A percentile compares a stretch with the other conserved stretches of the same genome.
phyloP scores from a whole-genome alignment of 2,329 filamentous ascomycete species.

The Phaeophleospora eucalypticola region DNA sequence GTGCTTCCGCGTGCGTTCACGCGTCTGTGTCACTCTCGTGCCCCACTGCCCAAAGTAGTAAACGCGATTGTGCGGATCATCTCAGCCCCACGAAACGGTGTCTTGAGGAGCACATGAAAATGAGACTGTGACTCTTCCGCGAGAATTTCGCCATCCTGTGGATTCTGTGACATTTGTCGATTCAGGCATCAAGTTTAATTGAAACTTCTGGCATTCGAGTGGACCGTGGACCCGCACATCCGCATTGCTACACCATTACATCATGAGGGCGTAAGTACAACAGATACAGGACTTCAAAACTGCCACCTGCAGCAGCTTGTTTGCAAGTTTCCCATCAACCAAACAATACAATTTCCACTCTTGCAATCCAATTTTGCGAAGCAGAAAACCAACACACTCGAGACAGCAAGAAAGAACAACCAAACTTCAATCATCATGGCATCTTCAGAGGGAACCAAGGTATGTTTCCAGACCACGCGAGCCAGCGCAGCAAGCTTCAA shows the following conservation, averaged over 20 bases:
- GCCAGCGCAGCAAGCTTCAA: neutral
- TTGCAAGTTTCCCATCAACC: too few species aligned
- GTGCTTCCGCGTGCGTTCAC: too few species aligned
- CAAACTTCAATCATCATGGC: neutral
- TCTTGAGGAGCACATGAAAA: too few species aligned
- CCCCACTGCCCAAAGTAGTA: neutral
- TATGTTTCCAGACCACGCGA: neutral
- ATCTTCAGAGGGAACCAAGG: neutral
- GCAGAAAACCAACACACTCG: neutral
- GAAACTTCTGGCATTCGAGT: neutral
- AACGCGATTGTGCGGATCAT: neutral
- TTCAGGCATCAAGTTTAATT: neutral
- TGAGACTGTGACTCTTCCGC: too few species aligned
- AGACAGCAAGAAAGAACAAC: neutral
- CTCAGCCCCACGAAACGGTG: too few species aligned
- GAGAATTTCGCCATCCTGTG: too few species aligned
- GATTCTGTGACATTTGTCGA: neutral
- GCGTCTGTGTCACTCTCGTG: too few species aligned
- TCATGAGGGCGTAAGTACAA: neutral
- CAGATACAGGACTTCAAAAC: neutral
- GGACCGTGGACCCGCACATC: neutral
- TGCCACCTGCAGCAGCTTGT: too few species aligned
- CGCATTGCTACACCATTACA: neutral
- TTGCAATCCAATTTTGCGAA: too few species aligned
- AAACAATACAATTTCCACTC: too few species aligned